A percentile compares a stretch with the other conserved stretches of the same genome.
Evolutionary conservation across 2,329 filamentous ascomycete species (phyloP).

Genomic region (Fusarium palustre): DNA sequence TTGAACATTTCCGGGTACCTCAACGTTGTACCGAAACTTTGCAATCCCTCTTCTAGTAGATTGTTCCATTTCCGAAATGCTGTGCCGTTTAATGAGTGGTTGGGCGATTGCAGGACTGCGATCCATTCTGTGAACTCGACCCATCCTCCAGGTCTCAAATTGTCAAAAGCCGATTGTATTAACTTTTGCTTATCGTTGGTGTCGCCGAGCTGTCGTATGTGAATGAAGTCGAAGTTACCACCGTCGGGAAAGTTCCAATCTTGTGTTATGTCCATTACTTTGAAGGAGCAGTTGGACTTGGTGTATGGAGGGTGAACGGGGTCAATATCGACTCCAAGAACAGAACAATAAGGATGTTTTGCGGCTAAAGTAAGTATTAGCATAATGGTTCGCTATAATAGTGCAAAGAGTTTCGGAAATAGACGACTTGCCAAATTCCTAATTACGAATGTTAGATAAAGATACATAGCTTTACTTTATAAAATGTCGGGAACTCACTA

Average conservation of each 20-base stretch:
- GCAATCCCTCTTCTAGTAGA: slow-evolving; percentile 38
- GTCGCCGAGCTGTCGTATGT: slow-evolving; percentile 37
- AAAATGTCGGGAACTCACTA: slow-evolving; percentile 17
- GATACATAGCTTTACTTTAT: background rate
- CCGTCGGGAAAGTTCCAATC: slow-evolving; percentile 36
- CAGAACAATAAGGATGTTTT: slow-evolving; percentile 38
- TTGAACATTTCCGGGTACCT: slow-evolving; percentile 34
- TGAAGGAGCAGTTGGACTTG: slow-evolving; percentile 36
- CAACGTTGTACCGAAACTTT: slow-evolving; percentile 31
- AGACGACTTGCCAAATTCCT: slow-evolving; percentile 38
- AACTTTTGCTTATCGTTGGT: slow-evolving; percentile 31
- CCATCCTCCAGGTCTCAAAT: slow-evolving; percentile 43
- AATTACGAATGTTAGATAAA: slow-evolving; percentile 6
- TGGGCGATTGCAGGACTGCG: slow-evolving; percentile 39
- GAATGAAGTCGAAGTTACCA: slow-evolving; percentile 37
- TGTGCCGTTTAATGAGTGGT: slow-evolving; percentile 39
- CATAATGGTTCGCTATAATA: slow-evolving; percentile 9
- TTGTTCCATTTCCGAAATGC: slow-evolving; percentile 40
- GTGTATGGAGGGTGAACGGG: slow-evolving; percentile 31
- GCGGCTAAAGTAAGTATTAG: slow-evolving; percentile 15
- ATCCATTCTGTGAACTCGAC: slow-evolving; percentile 45
- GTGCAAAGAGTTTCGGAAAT: background rate
- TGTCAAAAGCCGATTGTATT: slow-evolving; percentile 32
- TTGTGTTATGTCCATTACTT: slow-evolving; percentile 34
- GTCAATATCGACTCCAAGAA: slow-evolving; percentile 41